These are phyloP conservation scores for Citrus trifoliata DNA, from an alignment of 345 rosid genomes.

Conservation along the genomic window DNA sequence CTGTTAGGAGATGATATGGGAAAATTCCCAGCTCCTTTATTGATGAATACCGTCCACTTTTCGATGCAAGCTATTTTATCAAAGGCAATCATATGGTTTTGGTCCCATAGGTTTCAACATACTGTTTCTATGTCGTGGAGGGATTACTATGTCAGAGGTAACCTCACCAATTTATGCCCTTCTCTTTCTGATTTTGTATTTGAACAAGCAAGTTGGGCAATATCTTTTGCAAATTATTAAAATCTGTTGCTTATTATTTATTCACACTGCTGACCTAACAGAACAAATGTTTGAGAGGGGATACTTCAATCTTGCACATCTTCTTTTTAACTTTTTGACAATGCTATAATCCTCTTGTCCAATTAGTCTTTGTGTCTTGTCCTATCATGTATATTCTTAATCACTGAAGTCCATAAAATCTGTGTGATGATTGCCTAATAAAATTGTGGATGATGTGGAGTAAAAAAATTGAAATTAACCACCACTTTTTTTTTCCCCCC, in stretches of 20 bases:
- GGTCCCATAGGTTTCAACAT: constrained; percentile 75
- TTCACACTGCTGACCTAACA: background rate
- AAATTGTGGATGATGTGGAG: background rate
- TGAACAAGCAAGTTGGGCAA: background rate
- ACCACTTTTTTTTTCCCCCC: too few species aligned
- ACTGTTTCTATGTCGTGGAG: constrained; percentile 68
- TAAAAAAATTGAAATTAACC: too few species aligned
- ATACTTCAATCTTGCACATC: background rate
- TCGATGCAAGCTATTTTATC: constrained; percentile 89
- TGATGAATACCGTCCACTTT: constrained; percentile 95
- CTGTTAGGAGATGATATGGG: constrained; percentile 94
- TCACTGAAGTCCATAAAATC: background rate
- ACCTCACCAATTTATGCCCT: background rate
- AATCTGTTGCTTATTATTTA: background rate
- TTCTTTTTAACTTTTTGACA: background rate
- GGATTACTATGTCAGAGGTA: constrained; percentile 89
- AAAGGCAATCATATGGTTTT: constrained; percentile 70
- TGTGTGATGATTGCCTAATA: background rate
- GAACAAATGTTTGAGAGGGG: background rate
- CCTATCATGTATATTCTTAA: background rate
- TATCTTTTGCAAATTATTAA: background rate
- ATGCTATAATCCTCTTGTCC: background rate
- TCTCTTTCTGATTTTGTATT: constrained; percentile 2
- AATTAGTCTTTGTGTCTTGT: background rate
- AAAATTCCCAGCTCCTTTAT: constrained; percentile 92